Conservation (phyloP, 169 alveolate genomes). For the Plasmodium relictum region DNA sequence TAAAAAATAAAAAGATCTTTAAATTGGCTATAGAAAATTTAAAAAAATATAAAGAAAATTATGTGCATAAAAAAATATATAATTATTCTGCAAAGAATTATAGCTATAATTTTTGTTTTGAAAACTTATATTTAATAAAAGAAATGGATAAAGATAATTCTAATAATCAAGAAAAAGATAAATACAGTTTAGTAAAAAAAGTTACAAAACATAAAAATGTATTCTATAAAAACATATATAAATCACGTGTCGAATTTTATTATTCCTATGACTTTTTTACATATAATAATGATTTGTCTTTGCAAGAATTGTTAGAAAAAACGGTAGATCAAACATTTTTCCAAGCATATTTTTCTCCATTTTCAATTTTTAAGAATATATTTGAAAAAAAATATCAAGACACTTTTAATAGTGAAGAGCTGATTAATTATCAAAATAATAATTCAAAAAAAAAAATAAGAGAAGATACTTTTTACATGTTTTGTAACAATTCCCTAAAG, state of each 20-base stretch:
- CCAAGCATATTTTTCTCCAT: slow-evolving; percentile 36
- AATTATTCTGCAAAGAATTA: neutral
- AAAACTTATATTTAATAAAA: slow-evolving; percentile 18
- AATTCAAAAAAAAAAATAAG: neutral
- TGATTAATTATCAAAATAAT: neutral
- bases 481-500: slow-evolving; percentile 1
- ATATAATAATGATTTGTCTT: slow-evolving; percentile 40
- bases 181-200: slow-evolving; percentile 27
- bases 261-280: slow-evolving; percentile 38
- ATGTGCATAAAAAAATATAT: neutral
- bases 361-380: slow-evolving; percentile 56
- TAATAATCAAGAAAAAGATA: slow-evolving; percentile 5
- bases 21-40: slow-evolving; percentile 47
- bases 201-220: neutral
- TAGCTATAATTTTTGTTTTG: slow-evolving; percentile 28
- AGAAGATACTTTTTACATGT: neutral
- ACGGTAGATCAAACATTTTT: slow-evolving; percentile 28
- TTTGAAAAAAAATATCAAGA: slow-evolving; percentile 7
- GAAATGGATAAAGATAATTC: neutral
- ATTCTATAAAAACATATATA: neutral
- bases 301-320: slow-evolving; percentile 19
- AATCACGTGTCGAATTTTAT: slow-evolving; percentile 6
- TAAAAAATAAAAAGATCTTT: slow-evolving; percentile 16
- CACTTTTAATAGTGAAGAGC: neutral
- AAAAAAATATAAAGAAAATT: slow-evolving; percentile 28